Base-by-base conservation (phyloP, 352 stramenopile genomes). In the Phytophthora palmivora region DNA sequence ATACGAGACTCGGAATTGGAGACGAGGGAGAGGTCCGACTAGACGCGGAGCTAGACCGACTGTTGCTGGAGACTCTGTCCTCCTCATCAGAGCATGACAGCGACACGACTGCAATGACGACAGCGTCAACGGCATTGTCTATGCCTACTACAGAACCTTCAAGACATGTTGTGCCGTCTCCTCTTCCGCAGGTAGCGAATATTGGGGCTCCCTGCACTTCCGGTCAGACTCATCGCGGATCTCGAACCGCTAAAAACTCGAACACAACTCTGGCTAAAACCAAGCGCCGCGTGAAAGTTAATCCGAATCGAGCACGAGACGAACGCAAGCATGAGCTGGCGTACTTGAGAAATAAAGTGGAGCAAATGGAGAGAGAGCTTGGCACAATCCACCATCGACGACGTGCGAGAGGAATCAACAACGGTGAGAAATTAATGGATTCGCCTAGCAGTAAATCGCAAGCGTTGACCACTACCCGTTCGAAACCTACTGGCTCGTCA, bases 241-340 rank as follows among this genome's bases (percentile, higher is more conserved):
- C 33, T 38, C 49, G 57, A 50, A 14, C 55, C 14, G 15, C 44
- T 8, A 62, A 64, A 32, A 42, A 43, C 21, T 16, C 50, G 19
- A 60, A 33, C 15, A 60, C 51, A 1, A 44, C 44, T 46, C 14
- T 69, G n/a, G 45, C 64, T 15, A 72, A 64, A 49, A 58, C 58
- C 16, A 76, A 72, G 38, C 67, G 63, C 21, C 63, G 53, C 5
- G 50, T 68, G 6, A 72, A 72, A 46, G 63, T 67, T 14, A 76
- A 76, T 30, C 67, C 62, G 6, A 76, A 76, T 19, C 62, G 67
- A 44, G 67, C 67, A 9, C 67, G 62, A 33, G 58, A 76, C 36
- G 62, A 76, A 45, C 67, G 67, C 32, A 71, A 72, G 36, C 52
- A 76, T 39, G 67, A 76, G n/a, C 32, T 76, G 15, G 61, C 63